Conservation (phyloP, 768 basidiomycete species). For the Suillus plorans region DNA sequence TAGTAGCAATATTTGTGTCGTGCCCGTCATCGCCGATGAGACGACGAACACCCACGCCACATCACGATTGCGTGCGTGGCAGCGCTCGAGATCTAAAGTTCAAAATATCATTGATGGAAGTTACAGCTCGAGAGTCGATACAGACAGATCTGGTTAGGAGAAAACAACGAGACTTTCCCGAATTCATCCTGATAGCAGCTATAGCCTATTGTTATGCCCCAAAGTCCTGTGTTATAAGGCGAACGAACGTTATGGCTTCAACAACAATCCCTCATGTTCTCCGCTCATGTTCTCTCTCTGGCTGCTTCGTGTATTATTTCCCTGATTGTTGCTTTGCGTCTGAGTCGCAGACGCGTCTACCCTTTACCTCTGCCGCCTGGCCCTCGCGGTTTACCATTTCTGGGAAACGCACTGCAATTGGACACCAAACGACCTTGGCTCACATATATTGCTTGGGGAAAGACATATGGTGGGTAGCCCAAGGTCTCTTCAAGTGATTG, state of each 20-base stretch:
- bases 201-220: too few species aligned
- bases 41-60: too few species aligned
- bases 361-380: conserved; percentile 7
- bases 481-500: background rate
- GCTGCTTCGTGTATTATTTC: background rate
- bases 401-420: conserved; percentile 2
- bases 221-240: too few species aligned
- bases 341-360: background rate
- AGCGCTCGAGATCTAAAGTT: too few species aligned
- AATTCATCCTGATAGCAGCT: too few species aligned
- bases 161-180: too few species aligned
- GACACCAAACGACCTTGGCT: conserved; percentile 7
- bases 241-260: background rate
- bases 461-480: background rate
- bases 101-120: too few species aligned
- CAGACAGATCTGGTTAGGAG: too few species aligned
- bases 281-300: background rate
- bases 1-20: too few species aligned
- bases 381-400: conserved; percentile 3
- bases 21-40: too few species aligned
- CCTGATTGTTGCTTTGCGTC: background rate
- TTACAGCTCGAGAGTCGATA: too few species aligned
- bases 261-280: background rate
- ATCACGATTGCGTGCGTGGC: too few species aligned
- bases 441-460: conserved; percentile 5